Percentiles rank a stretch among this genome's conserved stretches.
Evolutionary conservation across 441 rosid species (phyloP).

Genomic region (Gossypium gossypioides): DNA sequence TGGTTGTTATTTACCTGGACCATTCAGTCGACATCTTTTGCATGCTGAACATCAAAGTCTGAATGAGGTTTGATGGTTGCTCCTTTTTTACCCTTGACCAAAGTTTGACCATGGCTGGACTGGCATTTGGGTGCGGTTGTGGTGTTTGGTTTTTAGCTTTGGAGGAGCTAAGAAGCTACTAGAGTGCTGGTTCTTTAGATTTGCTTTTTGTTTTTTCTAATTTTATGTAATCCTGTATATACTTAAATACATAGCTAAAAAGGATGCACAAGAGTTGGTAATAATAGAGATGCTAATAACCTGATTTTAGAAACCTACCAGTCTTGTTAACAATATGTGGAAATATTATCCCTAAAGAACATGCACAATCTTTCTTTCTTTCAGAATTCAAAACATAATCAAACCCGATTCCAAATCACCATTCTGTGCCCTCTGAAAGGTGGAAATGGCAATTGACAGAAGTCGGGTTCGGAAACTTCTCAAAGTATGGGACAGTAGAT

Average conservation of each 20-base stretch:
- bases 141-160: too few species aligned
- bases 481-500: background rate
- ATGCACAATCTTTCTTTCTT: background rate
- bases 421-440: too few species aligned
- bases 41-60: constrained; percentile 26
- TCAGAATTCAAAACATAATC: background rate
- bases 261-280: background rate
- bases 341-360: background rate
- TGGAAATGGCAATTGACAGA: background rate
- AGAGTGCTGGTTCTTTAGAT: too few species aligned
- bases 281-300: background rate
- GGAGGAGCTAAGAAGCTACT: too few species aligned
- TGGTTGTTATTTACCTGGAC: constrained; percentile 21
- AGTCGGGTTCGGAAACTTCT: background rate
- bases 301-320: background rate
- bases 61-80: constrained; percentile 36
- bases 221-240: too few species aligned
- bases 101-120: too few species aligned
- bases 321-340: background rate
- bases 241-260: too few species aligned
- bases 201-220: too few species aligned
- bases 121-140: too few species aligned
- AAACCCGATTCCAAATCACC: constrained; percentile 19
- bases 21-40: constrained; percentile 29
- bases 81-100: constrained; percentile 12